A percentile compares a stretch with the other conserved stretches of the same genome.
Conservation (phyloP, 768 basidiomycete species). For the Panaeolus cyanescens region DNA sequence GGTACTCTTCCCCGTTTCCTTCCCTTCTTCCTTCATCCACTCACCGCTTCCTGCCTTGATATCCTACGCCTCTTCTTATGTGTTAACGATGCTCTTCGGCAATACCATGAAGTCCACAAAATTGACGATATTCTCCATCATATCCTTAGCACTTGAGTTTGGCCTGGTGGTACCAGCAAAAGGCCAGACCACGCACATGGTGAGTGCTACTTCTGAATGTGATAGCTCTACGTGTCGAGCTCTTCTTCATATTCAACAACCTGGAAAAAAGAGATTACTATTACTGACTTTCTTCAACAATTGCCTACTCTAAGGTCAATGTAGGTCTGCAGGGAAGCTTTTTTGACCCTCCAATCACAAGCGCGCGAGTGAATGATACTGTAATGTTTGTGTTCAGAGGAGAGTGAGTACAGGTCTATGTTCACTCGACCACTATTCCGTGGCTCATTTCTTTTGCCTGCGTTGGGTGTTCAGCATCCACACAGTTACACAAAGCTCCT, state of each 20-base stretch:
- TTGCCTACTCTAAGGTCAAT: conserved; percentile 26
- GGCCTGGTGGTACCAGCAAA: background rate
- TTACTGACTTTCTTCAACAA: too few species aligned
- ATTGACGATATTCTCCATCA: background rate
- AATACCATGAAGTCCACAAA: background rate
- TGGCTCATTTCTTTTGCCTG: background rate
- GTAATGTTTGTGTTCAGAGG: conserved; percentile 40
- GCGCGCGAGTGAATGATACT: conserved; percentile 32
- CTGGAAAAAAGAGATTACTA: too few species aligned
- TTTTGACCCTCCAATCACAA: conserved; percentile 31
- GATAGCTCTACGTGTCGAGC: background rate
- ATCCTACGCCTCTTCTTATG: background rate
- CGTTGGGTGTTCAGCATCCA: conserved; percentile 27
- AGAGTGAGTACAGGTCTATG: conserved; percentile 25
- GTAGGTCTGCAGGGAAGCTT: conserved; percentile 41
- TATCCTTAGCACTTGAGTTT: background rate
- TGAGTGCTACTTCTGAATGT: background rate
- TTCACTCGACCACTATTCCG: background rate
- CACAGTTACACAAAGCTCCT: conserved; percentile 39
- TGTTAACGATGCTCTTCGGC: background rate
- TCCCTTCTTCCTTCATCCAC: background rate
- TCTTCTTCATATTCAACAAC: too few species aligned
- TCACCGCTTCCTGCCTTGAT: background rate
- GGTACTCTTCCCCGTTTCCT: background rate
- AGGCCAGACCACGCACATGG: background rate